Base-by-base conservation (phyloP, 192 early-diverging fungal species). In the Backusella westeae region DNA sequence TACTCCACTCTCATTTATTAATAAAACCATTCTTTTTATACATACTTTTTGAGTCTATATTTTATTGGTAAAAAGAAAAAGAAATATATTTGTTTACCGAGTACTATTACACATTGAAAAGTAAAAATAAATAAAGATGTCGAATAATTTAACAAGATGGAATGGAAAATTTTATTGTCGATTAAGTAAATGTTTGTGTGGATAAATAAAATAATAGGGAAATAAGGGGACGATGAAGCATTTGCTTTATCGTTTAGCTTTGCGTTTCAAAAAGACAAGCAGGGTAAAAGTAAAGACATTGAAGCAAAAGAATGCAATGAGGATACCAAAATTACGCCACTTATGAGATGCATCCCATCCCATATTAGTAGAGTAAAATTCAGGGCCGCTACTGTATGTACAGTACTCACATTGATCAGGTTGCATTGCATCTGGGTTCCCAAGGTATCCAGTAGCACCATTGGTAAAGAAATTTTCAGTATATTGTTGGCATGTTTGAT, bases 281-380 rank as follows among this genome's bases (percentile, higher is more conserved):
- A 66, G 71, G 34, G 83, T 52, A 66, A 79, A 84, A 0, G 90
- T 80, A 12, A 86, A 8, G 9, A 88, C 66, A 71, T 95, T 93
- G 77, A 93, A 91, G 0, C 67, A 75, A 21, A 82, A 82, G 74
- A 90, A 93, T 4, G 83, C 85, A 29, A 86, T 80, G 71, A 95
- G 69, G 52, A 94, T 90, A 38, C 89, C 89, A 76, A 91, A 78
- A 76, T 94, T 93, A 68, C 90, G 86, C 91, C 91, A 95, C 23
- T 86, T 85, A 77, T 94, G 67, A 26, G 34, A 78, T 67, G 86
- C 88, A 71, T 63, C 69, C 90, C 92, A 89, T 38, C 81, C 82
- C 44, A 91, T 80, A 9, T 21, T 26, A 2, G 59, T 34, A 0
- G 69, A 21, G 38, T 83, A 91, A 74, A 85, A 92, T 36, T 93